phyloP scores from a whole-genome alignment of 768 basidiomycete genomes.

The Coprinopsis sp. region DNA sequence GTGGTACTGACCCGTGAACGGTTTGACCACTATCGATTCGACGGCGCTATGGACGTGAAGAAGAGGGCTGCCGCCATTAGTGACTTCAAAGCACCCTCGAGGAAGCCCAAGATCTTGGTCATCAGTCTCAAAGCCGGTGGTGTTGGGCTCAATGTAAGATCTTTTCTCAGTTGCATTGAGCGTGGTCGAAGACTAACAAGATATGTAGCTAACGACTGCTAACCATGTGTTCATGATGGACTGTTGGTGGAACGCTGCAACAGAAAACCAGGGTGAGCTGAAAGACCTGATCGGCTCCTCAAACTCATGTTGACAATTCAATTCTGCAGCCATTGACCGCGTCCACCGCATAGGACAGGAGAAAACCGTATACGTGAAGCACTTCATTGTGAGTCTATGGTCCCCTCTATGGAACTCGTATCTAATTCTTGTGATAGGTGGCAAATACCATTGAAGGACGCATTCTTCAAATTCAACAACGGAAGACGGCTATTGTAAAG shows the following conservation, averaged over 20 bases:
- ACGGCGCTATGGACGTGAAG: slow-evolving; percentile 89
- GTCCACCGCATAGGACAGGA: slow-evolving; percentile 85
- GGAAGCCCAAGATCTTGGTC: slow-evolving; percentile 70
- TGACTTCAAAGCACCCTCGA: slow-evolving; percentile 67
- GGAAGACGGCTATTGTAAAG: slow-evolving; percentile 83
- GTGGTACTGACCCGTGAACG: slow-evolving; percentile 61
- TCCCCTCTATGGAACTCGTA: neutral
- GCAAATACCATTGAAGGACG: slow-evolving; percentile 74
- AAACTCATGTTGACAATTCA: neutral
- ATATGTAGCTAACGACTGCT: slow-evolving; percentile 61
- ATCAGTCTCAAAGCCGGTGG: slow-evolving; percentile 89
- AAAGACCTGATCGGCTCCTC: neutral
- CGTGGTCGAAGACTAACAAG: slow-evolving; percentile 3
- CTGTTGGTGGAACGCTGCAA: slow-evolving; percentile 89
- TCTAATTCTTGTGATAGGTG: slow-evolving; percentile 37
- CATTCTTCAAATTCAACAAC: slow-evolving; percentile 76
- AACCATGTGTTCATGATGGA: slow-evolving; percentile 94
- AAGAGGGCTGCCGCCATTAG: slow-evolving; percentile 70
- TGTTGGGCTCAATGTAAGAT: slow-evolving; percentile 77
- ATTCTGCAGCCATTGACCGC: slow-evolving; percentile 65
- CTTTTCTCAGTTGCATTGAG: neutral
- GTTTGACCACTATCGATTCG: slow-evolving; percentile 74
- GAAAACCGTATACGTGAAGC: slow-evolving; percentile 76
- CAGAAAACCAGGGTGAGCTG: slow-evolving; percentile 68
- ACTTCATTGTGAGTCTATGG: slow-evolving; percentile 61